Conservation (phyloP, 208 protist species). For the Leishmania major region DNA sequence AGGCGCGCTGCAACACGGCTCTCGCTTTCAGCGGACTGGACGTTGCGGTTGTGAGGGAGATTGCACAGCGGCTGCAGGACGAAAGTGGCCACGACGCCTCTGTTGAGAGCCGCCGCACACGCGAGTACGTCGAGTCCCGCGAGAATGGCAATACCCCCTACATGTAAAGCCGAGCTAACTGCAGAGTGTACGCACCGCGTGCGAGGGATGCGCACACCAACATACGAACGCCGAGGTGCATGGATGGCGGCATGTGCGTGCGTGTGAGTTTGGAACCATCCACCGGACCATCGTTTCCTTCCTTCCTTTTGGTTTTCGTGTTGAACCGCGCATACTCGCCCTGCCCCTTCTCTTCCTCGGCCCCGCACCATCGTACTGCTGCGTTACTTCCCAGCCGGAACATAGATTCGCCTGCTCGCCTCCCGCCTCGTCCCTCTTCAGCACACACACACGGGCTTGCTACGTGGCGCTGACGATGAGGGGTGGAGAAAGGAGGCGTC, state of each 20-base stretch:
- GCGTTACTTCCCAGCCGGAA: neutral
- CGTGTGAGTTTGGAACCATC: neutral
- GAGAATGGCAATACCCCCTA: slow-evolving; percentile 24
- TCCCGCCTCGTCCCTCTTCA: neutral
- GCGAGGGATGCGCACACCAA: neutral
- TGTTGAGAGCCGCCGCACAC: slow-evolving; percentile 1
- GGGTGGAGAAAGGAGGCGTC: neutral
- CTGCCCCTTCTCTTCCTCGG: neutral
- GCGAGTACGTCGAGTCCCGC: slow-evolving; percentile 26
- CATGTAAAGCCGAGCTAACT: slow-evolving; percentile 6
- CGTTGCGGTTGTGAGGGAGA: slow-evolving; percentile 37
- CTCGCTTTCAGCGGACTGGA: slow-evolving; percentile 30
- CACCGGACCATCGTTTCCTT: neutral
- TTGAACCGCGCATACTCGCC: neutral
- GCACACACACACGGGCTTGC: neutral
- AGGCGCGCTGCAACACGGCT: slow-evolving; percentile 24
- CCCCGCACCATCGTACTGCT: neutral
- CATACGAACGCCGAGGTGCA: neutral
- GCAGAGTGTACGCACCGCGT: neutral
- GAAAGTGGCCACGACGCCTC: neutral
- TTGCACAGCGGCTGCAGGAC: slow-evolving; percentile 15
- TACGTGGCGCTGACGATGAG: neutral
- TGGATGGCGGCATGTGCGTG: neutral
- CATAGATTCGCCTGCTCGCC: neutral
- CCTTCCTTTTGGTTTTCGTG: neutral